Evolutionary conservation across 2,329 filamentous ascomycete species (phyloP), one percentile per base, ranked within the genome.

Genomic region (Cladophialophora chaetospira): DNA sequence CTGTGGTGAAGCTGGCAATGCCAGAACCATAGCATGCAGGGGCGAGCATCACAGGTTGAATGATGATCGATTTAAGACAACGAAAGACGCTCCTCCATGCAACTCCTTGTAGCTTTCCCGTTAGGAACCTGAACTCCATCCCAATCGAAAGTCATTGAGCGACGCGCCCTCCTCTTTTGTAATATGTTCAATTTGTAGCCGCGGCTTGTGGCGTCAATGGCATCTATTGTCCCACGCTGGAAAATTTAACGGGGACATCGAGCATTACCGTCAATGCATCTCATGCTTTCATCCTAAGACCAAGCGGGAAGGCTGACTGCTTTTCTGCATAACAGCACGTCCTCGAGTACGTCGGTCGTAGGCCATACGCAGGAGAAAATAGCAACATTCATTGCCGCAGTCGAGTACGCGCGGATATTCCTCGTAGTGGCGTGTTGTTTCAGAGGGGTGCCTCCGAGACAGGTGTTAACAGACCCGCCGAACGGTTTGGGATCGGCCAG

Each of bases 401-500:
- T 40, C 11, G 33, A 28, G 19, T 33, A 23, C 46, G 26, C 31
- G 31, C 19, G 46, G 35, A 36, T n/a, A 40, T 40, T 40, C 25
- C 31, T 38, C 35, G 42, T 58, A 51, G 60, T 52, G 60, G 57
- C 60, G 53, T 52, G 29, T 35, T 57, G 60, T 60, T 55, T 60
- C 53, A 57, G 51, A 55, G 25, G 53, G 42, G 26, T 28, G 36
- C 17, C 13, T 13, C 10, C 17, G 26, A n/a, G 21, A 15, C 15
- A 45, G 31, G 44, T 15, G n/a, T 28, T 15, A 26, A 23, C 26
- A 35, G 29, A 49, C 45, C 54, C 44, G 42, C 38, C 49, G 38
- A n/a, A 60, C 35, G 21, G 60, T 62, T 57, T 60, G 56, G 57
- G 29, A 51, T 62, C 57, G n/a, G n/a, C n/a, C n/a, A 62, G 60